Conservation (phyloP, 2,329 filamentous ascomycete genomes). For the Akanthomyces lecanii region DNA sequence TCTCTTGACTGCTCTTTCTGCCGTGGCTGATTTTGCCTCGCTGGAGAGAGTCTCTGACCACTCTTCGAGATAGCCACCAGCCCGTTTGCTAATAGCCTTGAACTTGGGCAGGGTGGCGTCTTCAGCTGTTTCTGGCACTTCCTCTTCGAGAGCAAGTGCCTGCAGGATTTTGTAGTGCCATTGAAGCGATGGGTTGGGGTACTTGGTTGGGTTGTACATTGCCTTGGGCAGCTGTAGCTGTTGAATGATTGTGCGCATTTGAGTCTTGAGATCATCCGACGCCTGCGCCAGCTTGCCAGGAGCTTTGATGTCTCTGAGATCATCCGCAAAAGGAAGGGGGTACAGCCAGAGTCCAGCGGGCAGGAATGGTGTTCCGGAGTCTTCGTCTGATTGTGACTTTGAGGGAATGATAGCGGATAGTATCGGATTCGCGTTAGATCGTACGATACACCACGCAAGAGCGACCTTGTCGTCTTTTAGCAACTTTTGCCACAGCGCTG, state of each 20-base stretch:
- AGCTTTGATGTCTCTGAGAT: conserved; percentile 72
- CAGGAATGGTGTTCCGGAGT: conserved; percentile 62
- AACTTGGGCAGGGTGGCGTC: conserved; percentile 84
- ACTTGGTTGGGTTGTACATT: conserved; percentile 77
- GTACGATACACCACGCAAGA: conserved; percentile 83
- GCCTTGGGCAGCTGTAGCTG: conserved; percentile 85
- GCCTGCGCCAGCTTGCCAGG: conserved; percentile 48
- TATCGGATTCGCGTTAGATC: conserved; percentile 72
- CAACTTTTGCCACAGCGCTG: conserved; percentile 84
- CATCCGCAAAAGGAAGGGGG: conserved; percentile 83
- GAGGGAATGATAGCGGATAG: conserved; percentile 81
- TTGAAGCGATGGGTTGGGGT: conserved; percentile 87
- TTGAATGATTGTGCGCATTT: conserved; percentile 77
- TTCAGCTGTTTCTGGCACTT: conserved; percentile 66
- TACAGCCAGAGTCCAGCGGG: conserved; percentile 87
- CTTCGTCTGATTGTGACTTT: conserved; percentile 58
- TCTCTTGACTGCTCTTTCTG: conserved; percentile 46
- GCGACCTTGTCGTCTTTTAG: conserved; percentile 74
- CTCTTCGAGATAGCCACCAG: conserved; percentile 71
- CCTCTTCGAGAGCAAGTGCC: conserved; percentile 85
- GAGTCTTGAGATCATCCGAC: conserved; percentile 69
- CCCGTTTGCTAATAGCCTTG: conserved; percentile 83
- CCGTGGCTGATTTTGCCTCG: conserved; percentile 39
- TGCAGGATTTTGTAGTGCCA: conserved; percentile 98
- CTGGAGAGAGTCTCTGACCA: conserved; percentile 68